Evolutionary conservation across 2,329 filamentous ascomycete genomes (phyloP), one percentile per base, ranked within the genome.

Genomic region (Rasamsonia emersonii): DNA sequence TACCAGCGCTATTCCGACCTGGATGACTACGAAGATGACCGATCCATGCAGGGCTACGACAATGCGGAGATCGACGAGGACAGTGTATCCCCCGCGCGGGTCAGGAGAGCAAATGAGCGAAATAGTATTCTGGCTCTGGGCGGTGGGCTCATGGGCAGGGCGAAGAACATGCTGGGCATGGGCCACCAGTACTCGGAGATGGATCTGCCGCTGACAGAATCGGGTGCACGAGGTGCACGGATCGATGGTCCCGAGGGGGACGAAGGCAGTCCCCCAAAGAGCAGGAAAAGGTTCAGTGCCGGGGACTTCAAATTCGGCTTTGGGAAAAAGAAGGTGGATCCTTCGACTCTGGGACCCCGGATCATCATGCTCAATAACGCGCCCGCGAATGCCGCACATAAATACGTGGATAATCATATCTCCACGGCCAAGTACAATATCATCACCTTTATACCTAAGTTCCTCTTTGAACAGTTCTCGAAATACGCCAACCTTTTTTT

Each of bases 401-500:
- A 89, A 59, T 96, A 91, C 59, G 75, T 88, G 54, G 84, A 93
- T 71, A 98, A 98, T 56, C 86, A 96, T 59, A 82, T 98, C 41
- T 96, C 89, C 24, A 98, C 91, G 4, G 82, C 91, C 42, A 98
- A 98, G 62, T 98, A 98, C 74, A 98, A 96, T 58, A 50, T 86
- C 52, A 71, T 84, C 33, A 94, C 86, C 13, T 98, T 98, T 59
- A 56, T 96, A 11, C 91, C 91, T 30, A 98, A 98, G 61, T 98
- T 98, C 62, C 70, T 98, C 35, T 86, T 89, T 58, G 91, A 98
- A 60, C 91, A 98, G 58, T 98, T 98, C 64, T 95, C 88, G 40
- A 98, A 95, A 68, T 94, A 95, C 61, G 91, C 91, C 68, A 98
- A 98, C 63, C 64, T 98, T 53, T 98, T 98, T 70, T 98, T 98